Conservation (phyloP, 176 grass and related monocot species). For the Panicum miliaceum region DNA sequence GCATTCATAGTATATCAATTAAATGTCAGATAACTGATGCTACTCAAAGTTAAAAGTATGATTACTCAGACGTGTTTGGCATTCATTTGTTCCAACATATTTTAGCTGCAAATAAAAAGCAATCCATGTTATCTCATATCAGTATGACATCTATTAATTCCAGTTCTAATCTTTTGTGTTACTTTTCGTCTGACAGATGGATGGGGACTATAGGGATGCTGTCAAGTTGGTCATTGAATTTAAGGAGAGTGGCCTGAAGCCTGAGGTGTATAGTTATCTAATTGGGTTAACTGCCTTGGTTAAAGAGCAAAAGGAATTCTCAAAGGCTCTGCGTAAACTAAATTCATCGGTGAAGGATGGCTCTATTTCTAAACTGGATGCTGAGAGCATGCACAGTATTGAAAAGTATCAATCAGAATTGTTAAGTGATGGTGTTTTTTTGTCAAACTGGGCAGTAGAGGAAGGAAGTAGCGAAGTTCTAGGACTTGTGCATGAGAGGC, state of each 20-base stretch:
- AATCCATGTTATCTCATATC: constrained; percentile 15
- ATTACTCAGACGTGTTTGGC: background rate
- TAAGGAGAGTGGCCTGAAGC: constrained; percentile 71
- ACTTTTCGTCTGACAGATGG: constrained; percentile 61
- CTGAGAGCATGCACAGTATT: constrained; percentile 54
- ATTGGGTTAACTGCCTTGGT: constrained; percentile 91
- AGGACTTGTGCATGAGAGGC: constrained; percentile 77
- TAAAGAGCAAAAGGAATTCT: constrained; percentile 96
- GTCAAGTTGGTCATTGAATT: constrained; percentile 83
- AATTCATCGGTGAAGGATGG: constrained; percentile 72
- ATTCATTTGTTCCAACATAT: constrained; percentile 5
- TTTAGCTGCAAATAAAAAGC: constrained; percentile 11
- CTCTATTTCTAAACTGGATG: constrained; percentile 55
- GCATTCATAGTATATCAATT: background rate
- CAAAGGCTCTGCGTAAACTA: constrained; percentile 76
- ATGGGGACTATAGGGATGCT: constrained; percentile 74
- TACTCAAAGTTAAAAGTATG: background rate
- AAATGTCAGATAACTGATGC: background rate
- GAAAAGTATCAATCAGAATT: constrained; percentile 67
- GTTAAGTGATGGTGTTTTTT: constrained; percentile 70
- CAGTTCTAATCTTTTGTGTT: constrained; percentile 17
- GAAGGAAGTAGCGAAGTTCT: constrained; percentile 66
- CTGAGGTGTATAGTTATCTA: constrained; percentile 92
- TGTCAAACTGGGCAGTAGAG: constrained; percentile 81
- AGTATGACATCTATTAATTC: background rate